Evolutionary conservation across 2,329 filamentous ascomycete species (phyloP).

Genomic region (Paradendryphiella salina): DNA sequence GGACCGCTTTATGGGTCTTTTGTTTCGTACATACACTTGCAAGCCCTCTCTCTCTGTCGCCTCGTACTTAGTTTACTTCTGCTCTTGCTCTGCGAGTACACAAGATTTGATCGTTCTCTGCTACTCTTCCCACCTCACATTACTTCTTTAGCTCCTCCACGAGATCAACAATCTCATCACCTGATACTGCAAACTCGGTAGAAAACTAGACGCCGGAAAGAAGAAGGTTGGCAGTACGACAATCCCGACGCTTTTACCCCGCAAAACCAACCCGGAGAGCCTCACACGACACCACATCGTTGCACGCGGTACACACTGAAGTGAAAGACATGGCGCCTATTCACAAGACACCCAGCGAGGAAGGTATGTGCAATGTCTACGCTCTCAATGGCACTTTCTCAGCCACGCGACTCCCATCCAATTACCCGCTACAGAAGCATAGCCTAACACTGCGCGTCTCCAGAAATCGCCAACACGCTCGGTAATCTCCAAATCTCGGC

Average conservation of each 20-base stretch:
- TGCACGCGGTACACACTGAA: neutral
- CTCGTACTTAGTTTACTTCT: too few relatives aligned
- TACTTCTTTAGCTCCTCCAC: too few relatives aligned
- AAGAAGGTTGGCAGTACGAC: neutral
- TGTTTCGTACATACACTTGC: neutral
- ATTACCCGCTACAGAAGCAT: neutral
- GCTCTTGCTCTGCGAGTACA: too few relatives aligned
- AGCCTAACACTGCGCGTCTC: neutral
- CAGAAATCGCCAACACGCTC: slow-evolving; percentile 47
- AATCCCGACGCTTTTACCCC: slow-evolving; percentile 2
- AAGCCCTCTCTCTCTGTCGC: too few relatives aligned
- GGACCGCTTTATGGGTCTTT: neutral
- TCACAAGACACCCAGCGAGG: slow-evolving; percentile 18
- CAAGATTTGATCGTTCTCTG: too few relatives aligned
- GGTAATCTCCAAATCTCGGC: slow-evolving; percentile 43
- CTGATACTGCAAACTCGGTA: neutral
- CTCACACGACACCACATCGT: neutral
- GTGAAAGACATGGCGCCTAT: slow-evolving; percentile 9
- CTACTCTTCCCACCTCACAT: too few relatives aligned
- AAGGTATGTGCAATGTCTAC: slow-evolving; percentile 2
- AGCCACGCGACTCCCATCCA: neutral
- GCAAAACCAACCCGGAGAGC: neutral
- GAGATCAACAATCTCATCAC: neutral
- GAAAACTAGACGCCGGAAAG: too few relatives aligned
- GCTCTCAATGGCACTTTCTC: too few relatives aligned